phyloP scores from a whole-genome alignment of 2,329 filamentous ascomycete species.

The Trichoderma cornu-damae region DNA sequence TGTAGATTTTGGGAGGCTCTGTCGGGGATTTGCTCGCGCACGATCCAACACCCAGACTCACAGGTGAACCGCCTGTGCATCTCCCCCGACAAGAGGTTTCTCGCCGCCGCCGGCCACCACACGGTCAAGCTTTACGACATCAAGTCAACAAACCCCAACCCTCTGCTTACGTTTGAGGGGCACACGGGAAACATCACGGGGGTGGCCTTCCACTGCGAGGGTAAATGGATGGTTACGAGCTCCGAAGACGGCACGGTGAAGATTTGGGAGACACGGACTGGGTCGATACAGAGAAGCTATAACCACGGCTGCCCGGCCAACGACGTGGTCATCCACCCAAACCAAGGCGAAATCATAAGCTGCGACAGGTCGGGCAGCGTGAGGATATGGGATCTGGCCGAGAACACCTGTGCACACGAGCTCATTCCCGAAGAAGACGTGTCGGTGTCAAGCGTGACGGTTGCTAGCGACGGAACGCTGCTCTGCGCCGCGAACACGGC shows the following conservation, averaged over 20 bases:
- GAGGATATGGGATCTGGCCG: constrained; percentile 90
- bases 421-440: constrained; percentile 95
- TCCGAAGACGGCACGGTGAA: constrained; percentile 95
- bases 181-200: constrained; percentile 95
- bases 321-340: constrained; percentile 98
- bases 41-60: constrained; percentile 95
- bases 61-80: constrained; percentile 98
- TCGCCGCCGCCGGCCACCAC: constrained; percentile 73
- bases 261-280: constrained; percentile 90
- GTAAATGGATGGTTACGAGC: constrained; percentile 99
- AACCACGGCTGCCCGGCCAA: constrained; percentile 84
- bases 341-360: constrained; percentile 96
- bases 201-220: constrained; percentile 95
- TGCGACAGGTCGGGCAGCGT: constrained; percentile 92
- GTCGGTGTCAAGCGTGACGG: constrained; percentile 87
- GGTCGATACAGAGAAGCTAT: constrained; percentile 87
- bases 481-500: constrained; percentile 90
- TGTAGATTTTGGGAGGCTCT: constrained; percentile 94
- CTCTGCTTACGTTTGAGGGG: constrained; percentile 88
- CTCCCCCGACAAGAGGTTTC: constrained; percentile 93
- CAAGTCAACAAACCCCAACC: constrained; percentile 94
- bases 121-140: constrained; percentile 98
- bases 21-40: constrained; percentile 94
- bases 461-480: constrained; percentile 88
- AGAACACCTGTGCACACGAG: constrained; percentile 96